Conservation (phyloP, 2,329 filamentous ascomycete species). For the Diplodia scrobiculata region DNA sequence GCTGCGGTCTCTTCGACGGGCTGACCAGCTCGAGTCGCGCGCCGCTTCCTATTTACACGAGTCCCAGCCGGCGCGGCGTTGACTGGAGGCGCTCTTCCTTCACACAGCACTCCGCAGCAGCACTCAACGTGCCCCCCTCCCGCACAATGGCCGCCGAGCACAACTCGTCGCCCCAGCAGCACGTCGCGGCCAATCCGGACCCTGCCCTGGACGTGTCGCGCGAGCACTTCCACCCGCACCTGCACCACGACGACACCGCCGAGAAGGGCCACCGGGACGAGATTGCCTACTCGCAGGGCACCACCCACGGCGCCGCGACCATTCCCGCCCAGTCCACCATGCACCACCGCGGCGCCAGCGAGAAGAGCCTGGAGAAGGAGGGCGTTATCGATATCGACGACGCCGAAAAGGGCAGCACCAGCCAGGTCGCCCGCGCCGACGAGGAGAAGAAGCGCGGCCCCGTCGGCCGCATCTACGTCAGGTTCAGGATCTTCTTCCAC, state of each 20-base stretch:
- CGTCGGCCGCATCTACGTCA: conserved; percentile 49
- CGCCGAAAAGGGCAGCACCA: conserved; percentile 50
- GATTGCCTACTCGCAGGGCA: conserved; percentile 41
- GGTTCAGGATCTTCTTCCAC: conserved; percentile 48
- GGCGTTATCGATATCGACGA: conserved; percentile 38
- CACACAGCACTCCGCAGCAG: conserved; percentile 10
- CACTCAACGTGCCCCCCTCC: not conserved
- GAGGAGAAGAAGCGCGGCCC: conserved; percentile 40
- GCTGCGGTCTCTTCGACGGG: not conserved
- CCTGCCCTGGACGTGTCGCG: conserved; percentile 43
- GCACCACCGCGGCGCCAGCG: conserved; percentile 47
- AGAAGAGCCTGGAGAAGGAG: conserved; percentile 41
- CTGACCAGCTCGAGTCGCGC: conserved; percentile 22
- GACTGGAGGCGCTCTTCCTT: not conserved
- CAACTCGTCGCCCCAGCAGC: conserved; percentile 42
- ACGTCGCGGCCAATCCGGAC: conserved; percentile 41
- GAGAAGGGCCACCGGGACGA: conserved; percentile 36
- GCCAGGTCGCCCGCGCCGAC: conserved; percentile 36
- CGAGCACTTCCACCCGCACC: conserved; percentile 45
- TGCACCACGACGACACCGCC: conserved; percentile 43
- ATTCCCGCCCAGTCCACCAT: conserved; percentile 36
- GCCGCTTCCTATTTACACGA: conserved; percentile 18
- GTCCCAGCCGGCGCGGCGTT: conserved; percentile 7
- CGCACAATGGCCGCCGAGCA: conserved; percentile 32
- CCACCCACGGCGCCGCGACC: conserved; percentile 40